Conservation (phyloP, 2,329 filamentous ascomycete species). For the Pestalotiopsis sp. region DNA sequence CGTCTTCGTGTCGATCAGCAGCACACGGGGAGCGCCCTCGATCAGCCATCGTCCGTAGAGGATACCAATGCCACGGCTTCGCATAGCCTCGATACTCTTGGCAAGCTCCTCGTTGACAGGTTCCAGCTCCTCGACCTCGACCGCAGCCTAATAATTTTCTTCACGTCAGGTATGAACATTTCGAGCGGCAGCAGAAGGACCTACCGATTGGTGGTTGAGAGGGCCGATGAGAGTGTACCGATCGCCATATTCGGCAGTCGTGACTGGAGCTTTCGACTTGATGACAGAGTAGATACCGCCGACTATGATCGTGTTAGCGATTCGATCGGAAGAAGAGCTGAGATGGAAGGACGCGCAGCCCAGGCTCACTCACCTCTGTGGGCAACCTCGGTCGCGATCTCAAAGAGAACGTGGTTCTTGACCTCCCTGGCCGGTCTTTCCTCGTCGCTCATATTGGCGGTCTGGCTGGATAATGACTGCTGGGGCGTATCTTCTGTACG, state of each 20-base stretch:
- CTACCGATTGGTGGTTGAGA: slow-evolving; percentile 85
- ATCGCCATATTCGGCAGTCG: slow-evolving; percentile 97
- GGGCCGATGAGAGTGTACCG: slow-evolving; percentile 95
- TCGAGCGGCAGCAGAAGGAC: slow-evolving; percentile 30
- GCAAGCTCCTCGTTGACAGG: slow-evolving; percentile 79
- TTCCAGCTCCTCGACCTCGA: slow-evolving; percentile 93
- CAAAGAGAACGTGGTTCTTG: slow-evolving; percentile 94
- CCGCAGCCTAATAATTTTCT: slow-evolving; percentile 69
- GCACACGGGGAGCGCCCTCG: slow-evolving; percentile 89
- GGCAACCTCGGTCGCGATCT: slow-evolving; percentile 95
- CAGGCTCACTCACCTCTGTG: slow-evolving; percentile 74
- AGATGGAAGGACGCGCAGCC: neutral
- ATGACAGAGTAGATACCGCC: slow-evolving; percentile 99
- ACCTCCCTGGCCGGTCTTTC: slow-evolving; percentile 67
- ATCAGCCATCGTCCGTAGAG: slow-evolving; percentile 97
- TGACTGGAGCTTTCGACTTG: slow-evolving; percentile 98
- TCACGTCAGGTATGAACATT: slow-evolving; percentile 3
- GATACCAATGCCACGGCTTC: slow-evolving; percentile 84
- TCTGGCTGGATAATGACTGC: slow-evolving; percentile 13
- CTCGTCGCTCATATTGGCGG: slow-evolving; percentile 46
- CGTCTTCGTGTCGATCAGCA: slow-evolving; percentile 93
- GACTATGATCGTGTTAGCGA: slow-evolving; percentile 55
- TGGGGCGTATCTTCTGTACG: slow-evolving; percentile 8
- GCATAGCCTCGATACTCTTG: slow-evolving; percentile 89
- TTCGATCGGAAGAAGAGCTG: neutral